Base-by-base conservation (phyloP, 2,329 filamentous ascomycete species). In the Phialophora expanda region DNA sequence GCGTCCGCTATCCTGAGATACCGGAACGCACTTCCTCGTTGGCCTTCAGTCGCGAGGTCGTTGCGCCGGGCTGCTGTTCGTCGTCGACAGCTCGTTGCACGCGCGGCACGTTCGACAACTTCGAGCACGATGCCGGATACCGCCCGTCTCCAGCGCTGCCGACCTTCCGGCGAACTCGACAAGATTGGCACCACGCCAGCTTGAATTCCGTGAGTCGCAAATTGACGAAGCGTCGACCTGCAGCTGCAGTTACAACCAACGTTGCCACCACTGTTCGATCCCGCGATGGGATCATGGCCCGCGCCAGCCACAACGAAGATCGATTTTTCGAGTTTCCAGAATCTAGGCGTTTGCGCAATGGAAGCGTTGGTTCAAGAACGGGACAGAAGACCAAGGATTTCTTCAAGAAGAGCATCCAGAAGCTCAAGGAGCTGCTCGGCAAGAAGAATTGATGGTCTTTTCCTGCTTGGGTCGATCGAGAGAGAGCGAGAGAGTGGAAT, bases 321-420 rank as follows among this genome's bases (percentile, higher is more conserved):
- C 22, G 5, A n/a, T 38, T 20, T 3, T 20, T 34, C 14, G 53
- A 56, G 17, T 34, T 20, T 22, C 60, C 50, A 5, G 28, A 17
- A 17, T 46, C 17, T 14, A 9, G 32, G 44, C 51, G 6, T 12
- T 7, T n/a, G n/a, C 17, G 17, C 14, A 50, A 34, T 26, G 20
- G n/a, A 59, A 64, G 32, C 8, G 56, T 20, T n/a, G 48, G 7
- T 5, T 28, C 38, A 28, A 5, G 26, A 12, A 26, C 26, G 12
- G n/a, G 44, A 2, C 28, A 14, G 17, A 59, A 59, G 56, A 32
- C 58, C 3, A 53, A 62, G 38, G 38, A 44, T 14, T 41, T 59
- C 9, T n/a, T 53, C 30, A 65, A 61, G 58, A 61, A 60, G 41
- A 24, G 58, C 14, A 22, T 41, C 12, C 4, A 53, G 14, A 66